Percentiles rank a stretch among this genome's conserved stretches.
These are phyloP conservation scores for Hypomontagnella submonticulosa DNA, from an alignment of 495 filamentous ascomycete genomes.

Conservation along the genomic window DNA sequence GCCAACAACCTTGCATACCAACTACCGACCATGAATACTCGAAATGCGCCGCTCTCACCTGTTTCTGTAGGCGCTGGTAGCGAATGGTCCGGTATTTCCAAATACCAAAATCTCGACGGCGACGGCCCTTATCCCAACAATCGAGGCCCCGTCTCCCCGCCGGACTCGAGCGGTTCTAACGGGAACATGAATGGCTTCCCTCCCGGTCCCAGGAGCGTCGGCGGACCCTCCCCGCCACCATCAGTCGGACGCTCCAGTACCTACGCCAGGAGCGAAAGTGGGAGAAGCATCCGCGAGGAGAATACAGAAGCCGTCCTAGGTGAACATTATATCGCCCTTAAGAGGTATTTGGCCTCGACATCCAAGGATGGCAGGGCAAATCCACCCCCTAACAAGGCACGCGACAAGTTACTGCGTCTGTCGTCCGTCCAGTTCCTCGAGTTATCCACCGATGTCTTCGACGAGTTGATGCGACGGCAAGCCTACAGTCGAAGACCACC, in stretches of 20 bases:
- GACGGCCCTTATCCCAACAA: constrained; percentile 65
- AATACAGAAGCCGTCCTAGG: constrained; percentile 65
- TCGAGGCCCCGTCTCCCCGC: constrained; percentile 75
- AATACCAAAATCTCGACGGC: constrained; percentile 69
- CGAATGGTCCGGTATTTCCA: constrained; percentile 86
- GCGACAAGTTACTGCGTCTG: constrained; percentile 90
- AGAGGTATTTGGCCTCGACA: constrained; percentile 76
- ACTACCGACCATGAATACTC: constrained; percentile 55
- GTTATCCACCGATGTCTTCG: constrained; percentile 96
- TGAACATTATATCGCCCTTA: constrained; percentile 85
- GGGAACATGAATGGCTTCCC: constrained; percentile 69
- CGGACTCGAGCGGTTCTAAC: constrained; percentile 72
- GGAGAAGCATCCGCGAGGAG: constrained; percentile 62
- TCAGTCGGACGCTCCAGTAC: constrained; percentile 82
- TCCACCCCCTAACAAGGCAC: constrained; percentile 82
- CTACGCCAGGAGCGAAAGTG: constrained; percentile 72
- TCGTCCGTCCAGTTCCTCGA: constrained; percentile 95
- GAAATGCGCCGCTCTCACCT: constrained; percentile 79
- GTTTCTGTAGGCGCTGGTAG: constrained; percentile 81
- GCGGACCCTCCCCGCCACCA: constrained; percentile 83
- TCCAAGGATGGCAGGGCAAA: constrained; percentile 79
- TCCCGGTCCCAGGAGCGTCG: constrained; percentile 58
- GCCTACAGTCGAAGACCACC: constrained; percentile 62
- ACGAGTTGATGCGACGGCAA: constrained; percentile 90
- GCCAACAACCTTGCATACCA: constrained; percentile 41